Evolutionary conservation across 495 filamentous ascomycete genomes (phyloP).

Genomic region (Podospora tetraspora): DNA sequence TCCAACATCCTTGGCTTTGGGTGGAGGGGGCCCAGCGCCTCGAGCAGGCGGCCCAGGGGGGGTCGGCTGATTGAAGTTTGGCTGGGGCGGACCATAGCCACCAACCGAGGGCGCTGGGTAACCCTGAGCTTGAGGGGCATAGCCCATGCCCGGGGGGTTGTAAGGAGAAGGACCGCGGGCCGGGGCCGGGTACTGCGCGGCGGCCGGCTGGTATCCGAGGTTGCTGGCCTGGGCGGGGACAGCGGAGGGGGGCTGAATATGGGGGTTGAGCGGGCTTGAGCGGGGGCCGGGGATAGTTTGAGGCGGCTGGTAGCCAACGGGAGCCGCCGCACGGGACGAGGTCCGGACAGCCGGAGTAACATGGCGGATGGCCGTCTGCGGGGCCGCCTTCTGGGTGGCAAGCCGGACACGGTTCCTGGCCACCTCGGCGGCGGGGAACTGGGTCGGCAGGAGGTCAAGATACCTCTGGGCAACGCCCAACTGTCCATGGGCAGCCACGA

Average conservation of each 20-base stretch:
- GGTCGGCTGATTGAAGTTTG: conserved; percentile 17
- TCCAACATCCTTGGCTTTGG: conserved; percentile 61
- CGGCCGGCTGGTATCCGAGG: conserved; percentile 35
- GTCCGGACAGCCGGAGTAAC: conserved; percentile 20
- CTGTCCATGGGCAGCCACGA: conserved; percentile 85
- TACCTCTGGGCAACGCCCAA: conserved; percentile 84
- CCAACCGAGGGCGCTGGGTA: conserved; percentile 24
- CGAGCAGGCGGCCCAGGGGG: conserved; percentile 22
- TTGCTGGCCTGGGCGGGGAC: conserved; percentile 51
- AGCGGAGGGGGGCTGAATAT: conserved; percentile 28
- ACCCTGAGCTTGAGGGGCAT: neutral
- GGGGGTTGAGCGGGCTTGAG: conserved; percentile 34
- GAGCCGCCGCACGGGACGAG: conserved; percentile 29
- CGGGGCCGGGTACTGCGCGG: conserved; percentile 32
- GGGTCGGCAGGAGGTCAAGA: conserved; percentile 76
- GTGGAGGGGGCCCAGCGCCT: conserved; percentile 62
- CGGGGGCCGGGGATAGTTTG: conserved; percentile 30
- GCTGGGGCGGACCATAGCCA: conserved; percentile 32
- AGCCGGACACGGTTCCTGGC: conserved; percentile 81
- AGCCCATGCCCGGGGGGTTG: neutral
- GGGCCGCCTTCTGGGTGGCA: conserved; percentile 64
- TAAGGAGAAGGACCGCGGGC: conserved; percentile 27
- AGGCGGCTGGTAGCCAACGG: conserved; percentile 37
- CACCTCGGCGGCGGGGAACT: conserved; percentile 84
- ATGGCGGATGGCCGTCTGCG: conserved; percentile 27